A percentile compares a stretch with the other conserved stretches of the same genome.
These are phyloP conservation scores for Colletotrichum scovillei DNA, from an alignment of 2,329 filamentous ascomycete genomes.

Conservation along the genomic window DNA sequence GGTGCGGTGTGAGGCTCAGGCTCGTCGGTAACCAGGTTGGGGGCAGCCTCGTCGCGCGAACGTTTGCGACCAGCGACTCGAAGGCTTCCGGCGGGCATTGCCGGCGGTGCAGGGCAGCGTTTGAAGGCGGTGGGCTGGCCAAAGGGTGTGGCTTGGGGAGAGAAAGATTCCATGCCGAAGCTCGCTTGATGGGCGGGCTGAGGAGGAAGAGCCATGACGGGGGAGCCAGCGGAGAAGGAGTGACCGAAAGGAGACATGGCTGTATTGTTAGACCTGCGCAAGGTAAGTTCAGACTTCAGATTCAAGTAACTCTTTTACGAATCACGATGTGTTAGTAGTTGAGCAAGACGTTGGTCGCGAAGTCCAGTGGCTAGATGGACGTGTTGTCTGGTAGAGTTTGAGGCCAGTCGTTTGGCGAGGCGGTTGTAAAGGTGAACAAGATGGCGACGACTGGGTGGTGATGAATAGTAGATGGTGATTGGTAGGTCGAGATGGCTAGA, in stretches of 20 bases:
- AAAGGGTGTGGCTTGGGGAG: slow-evolving; percentile 44
- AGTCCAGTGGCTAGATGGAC: not conserved
- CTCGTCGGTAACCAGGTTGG: slow-evolving; percentile 72
- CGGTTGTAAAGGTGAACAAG: not conserved
- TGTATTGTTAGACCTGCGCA: slow-evolving; percentile 41
- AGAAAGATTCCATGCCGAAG: slow-evolving; percentile 50
- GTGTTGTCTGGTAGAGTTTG: not conserved
- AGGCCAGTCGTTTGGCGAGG: not conserved
- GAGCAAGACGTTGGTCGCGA: not conserved
- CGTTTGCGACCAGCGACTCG: slow-evolving; percentile 76
- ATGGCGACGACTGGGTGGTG: not conserved
- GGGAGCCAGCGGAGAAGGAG: slow-evolving; percentile 55
- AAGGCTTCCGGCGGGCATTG: slow-evolving; percentile 40
- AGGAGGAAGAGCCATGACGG: slow-evolving; percentile 54
- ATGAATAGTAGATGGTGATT: not conserved
- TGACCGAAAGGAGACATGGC: slow-evolving; percentile 58
- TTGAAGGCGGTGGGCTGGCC: slow-evolving; percentile 53
- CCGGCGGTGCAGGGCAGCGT: slow-evolving; percentile 7
- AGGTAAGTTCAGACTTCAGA: slow-evolving; percentile 42
- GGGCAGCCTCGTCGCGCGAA: slow-evolving; percentile 77
- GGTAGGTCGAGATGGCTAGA: not conserved
- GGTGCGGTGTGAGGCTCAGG: slow-evolving; percentile 47
- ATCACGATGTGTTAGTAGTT: slow-evolving; percentile 22
- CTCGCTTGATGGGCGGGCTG: slow-evolving; percentile 47
- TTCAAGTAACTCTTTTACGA: slow-evolving; percentile 38